Conservation (phyloP, 306 rosid species). For the Myrica gale region DNA sequence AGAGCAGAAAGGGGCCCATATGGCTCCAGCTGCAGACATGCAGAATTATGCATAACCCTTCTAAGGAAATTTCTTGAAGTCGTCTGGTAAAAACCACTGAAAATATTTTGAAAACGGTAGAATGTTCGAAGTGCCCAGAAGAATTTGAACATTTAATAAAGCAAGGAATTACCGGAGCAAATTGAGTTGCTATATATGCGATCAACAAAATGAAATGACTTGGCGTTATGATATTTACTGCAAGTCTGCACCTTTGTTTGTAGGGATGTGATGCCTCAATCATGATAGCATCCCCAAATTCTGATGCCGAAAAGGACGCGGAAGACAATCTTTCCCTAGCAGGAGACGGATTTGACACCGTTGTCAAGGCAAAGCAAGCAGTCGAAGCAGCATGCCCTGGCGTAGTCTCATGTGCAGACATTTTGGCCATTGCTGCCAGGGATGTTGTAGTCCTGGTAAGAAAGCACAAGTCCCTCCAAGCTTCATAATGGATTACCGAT, state of each 20-base stretch:
- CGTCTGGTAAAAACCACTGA: too few relatives aligned
- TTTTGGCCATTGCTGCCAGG: conserved; percentile 72
- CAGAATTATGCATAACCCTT: not conserved
- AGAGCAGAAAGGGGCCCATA: not conserved
- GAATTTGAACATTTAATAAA: too few relatives aligned
- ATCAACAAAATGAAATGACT: too few relatives aligned
- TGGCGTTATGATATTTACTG: too few relatives aligned
- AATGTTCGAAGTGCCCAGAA: too few relatives aligned
- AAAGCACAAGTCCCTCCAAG: not conserved
- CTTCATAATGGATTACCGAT: not conserved
- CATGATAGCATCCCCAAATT: conserved; percentile 51
- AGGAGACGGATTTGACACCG: conserved; percentile 93
- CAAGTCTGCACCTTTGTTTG: not conserved
- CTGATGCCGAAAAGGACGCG: conserved; percentile 77
- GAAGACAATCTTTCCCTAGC: conserved; percentile 62
- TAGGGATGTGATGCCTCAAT: conserved; percentile 91
- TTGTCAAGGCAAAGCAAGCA: conserved; percentile 66
- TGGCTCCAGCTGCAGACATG: not conserved
- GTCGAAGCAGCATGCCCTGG: conserved; percentile 71
- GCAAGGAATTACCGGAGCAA: too few relatives aligned
- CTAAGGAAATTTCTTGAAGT: not conserved
- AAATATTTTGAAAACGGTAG: too few relatives aligned
- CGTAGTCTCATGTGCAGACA: conserved; percentile 76
- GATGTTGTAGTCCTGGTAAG: conserved; percentile 67
- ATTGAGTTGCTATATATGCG: too few relatives aligned